Base-by-base conservation (phyloP, 768 basidiomycete genomes). In the Boletus eberwhitei region DNA sequence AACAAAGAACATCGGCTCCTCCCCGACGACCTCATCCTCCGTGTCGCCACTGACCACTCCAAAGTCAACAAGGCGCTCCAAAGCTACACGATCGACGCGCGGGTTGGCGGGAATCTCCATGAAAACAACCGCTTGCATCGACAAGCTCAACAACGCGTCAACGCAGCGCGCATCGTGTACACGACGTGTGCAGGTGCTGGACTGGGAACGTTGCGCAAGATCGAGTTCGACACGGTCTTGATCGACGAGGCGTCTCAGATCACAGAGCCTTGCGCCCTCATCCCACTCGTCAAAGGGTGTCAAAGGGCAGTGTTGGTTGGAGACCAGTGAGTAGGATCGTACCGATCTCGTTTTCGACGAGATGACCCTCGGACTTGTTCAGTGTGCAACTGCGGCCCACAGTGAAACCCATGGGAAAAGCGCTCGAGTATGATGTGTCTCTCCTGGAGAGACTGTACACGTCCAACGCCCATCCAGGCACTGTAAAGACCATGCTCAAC, bases 211-310 rank as follows among this genome's bases (percentile, higher is more conserved):
- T 58, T 86, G 32, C 74, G 81, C 44, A 79, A 83, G 60, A 41
- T 72, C 17, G 71, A 83, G 52, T 87, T 86, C 59, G 80, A 81
- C 38, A 79, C 82, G 21, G 83, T 80, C 0, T 70, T 87, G 42
- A 84, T 87, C 39, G 86, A 88, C 61, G 85, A 87, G 59, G 86
- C 85, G 0, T 87, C 85, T 0, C 86, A 87, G 62, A 79, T 87
- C 9, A 86, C 84, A 0, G 86, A 88, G 58, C 82, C 85, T 3
- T 78, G 77, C 47, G 79, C 85, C 0, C 71, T 87, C 35, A 86
- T 87, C 32, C 85, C 86, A 1, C 72, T 88, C 4, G 83, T 86
- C 11, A 87, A 87, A 62, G 85, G 84, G 3, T 78, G 81, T 41
- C 67, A 70, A 45, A 71, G 77, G 45, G 85, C 81, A 0, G 77